A percentile compares a stretch with the other conserved stretches of the same genome.
These are phyloP conservation scores for Ustilago curta DNA, from an alignment of 1,284 basidiomycete species.

Conservation along the genomic window DNA sequence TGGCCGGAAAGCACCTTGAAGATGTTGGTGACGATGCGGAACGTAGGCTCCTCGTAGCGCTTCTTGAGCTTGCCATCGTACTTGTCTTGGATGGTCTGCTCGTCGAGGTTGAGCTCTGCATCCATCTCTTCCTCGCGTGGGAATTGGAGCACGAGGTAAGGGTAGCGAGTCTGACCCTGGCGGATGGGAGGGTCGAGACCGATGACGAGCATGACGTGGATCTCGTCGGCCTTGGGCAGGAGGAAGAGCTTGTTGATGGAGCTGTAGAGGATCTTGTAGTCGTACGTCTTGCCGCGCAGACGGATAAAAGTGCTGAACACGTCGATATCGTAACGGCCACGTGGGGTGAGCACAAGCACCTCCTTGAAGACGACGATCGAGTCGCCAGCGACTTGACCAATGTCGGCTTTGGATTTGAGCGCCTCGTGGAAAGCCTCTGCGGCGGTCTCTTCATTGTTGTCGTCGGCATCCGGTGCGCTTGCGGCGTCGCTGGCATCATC, in stretches of 20 bases:
- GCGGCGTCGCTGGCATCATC: slow-evolving; percentile 70
- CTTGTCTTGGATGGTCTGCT: slow-evolving; percentile 72
- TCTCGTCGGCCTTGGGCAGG: slow-evolving; percentile 91
- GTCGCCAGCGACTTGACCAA: slow-evolving; percentile 91
- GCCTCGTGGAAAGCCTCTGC: slow-evolving; percentile 96
- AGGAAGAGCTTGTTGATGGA: slow-evolving; percentile 92
- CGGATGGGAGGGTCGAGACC: slow-evolving; percentile 82
- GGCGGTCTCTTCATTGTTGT: slow-evolving; percentile 77
- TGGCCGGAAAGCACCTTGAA: slow-evolving; percentile 91
- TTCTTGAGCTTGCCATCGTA: slow-evolving; percentile 85
- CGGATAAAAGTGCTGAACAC: slow-evolving; percentile 96
- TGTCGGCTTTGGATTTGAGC: slow-evolving; percentile 96
- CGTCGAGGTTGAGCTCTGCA: slow-evolving; percentile 90
- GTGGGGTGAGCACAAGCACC: slow-evolving; percentile 93
- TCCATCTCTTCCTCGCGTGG: slow-evolving; percentile 96
- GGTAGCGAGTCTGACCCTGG: slow-evolving; percentile 97
- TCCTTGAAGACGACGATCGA: slow-evolving; percentile 96
- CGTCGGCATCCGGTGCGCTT: slow-evolving; percentile 73
- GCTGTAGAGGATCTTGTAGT: slow-evolving; percentile 95
- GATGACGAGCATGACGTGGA: slow-evolving; percentile 87
- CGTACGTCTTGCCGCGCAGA: slow-evolving; percentile 96
- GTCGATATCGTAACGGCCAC: slow-evolving; percentile 95
- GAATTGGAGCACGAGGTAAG: slow-evolving; percentile 98
- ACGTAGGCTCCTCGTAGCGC: slow-evolving; percentile 91
- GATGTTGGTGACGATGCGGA: slow-evolving; percentile 93